Conservation (phyloP, 176 grass and related monocot genomes). For the Lolium multiflorum region DNA sequence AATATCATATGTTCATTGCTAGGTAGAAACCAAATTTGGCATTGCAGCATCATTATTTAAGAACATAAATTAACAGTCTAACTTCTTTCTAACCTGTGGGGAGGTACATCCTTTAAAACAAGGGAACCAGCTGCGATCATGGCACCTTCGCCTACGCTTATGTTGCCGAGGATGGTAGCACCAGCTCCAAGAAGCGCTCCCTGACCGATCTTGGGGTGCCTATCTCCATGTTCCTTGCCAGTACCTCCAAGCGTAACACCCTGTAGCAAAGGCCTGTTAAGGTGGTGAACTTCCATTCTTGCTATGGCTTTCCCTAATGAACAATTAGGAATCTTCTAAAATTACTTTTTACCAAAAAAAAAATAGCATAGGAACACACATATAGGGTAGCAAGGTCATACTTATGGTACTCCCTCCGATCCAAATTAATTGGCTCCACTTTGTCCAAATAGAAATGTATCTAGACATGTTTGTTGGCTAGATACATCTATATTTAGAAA, state of each 20-base stretch:
- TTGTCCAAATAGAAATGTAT: too few relatives aligned
- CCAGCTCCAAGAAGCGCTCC: constrained; percentile 97
- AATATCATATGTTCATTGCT: background rate
- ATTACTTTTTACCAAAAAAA: background rate
- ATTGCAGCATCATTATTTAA: background rate
- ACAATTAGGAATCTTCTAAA: constrained; percentile 16
- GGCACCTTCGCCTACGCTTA: constrained; percentile 88
- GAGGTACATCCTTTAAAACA: constrained; percentile 92
- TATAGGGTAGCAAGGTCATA: background rate
- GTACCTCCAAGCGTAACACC: constrained; percentile 98
- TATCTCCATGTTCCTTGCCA: constrained; percentile 90
- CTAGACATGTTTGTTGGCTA: too few relatives aligned
- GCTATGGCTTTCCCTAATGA: constrained; percentile 18
- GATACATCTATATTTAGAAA: too few relatives aligned
- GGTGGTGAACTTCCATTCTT: constrained; percentile 32
- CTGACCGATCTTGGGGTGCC: constrained; percentile 95
- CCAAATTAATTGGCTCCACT: too few relatives aligned
- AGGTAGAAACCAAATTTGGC: background rate
- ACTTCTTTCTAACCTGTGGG: constrained; percentile 77
- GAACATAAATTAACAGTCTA: background rate
- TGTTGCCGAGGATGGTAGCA: constrained; percentile 93
- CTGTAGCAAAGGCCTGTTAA: constrained; percentile 51
- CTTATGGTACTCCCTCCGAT: background rate
- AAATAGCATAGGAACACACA: background rate
- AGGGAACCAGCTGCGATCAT: constrained; percentile 97